Evolutionary conservation across 139 green algal species (phyloP).

Genomic region (Choricystis sp.): DNA sequence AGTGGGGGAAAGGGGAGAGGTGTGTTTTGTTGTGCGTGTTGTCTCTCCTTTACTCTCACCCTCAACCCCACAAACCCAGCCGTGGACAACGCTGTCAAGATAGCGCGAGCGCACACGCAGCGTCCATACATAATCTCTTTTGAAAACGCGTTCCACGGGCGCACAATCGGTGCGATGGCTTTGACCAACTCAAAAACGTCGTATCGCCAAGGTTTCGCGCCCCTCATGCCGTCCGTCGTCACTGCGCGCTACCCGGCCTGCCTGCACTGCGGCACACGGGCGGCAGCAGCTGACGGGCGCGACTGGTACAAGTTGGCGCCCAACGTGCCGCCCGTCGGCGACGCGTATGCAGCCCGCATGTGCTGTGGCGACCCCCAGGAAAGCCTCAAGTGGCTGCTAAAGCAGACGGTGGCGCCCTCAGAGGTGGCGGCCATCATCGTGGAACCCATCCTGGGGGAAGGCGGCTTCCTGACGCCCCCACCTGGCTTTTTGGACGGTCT

Average conservation of each 20-base stretch:
- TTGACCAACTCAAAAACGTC: slow-evolving; percentile 62
- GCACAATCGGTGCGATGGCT: slow-evolving; percentile 62
- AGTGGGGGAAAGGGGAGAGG: no score
- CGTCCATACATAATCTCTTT: slow-evolving; percentile 63
- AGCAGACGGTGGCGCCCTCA: slow-evolving; percentile 28
- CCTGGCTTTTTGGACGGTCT: slow-evolving; percentile 46
- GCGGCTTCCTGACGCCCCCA: slow-evolving; percentile 62
- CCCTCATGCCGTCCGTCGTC: slow-evolving; percentile 41
- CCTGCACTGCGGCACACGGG: slow-evolving; percentile 56
- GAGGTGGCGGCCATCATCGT: slow-evolving; percentile 67
- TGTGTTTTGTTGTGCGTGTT: no score
- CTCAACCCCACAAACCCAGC: no score
- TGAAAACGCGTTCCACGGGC: slow-evolving; percentile 61
- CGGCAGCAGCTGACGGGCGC: slow-evolving; percentile 20
- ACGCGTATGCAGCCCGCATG: slow-evolving; percentile 17
- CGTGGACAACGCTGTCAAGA: slow-evolving; percentile 74
- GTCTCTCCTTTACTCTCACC: no score
- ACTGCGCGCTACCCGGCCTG: slow-evolving; percentile 66
- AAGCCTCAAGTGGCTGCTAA: slow-evolving; percentile 53
- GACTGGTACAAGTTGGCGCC: slow-evolving; percentile 28
- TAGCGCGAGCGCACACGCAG: slow-evolving; percentile 50
- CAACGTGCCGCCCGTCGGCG: slow-evolving; percentile 17
- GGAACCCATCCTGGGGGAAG: slow-evolving; percentile 66
- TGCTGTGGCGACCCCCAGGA: slow-evolving; percentile 49
- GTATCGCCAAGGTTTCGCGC: slow-evolving; percentile 53